phyloP scores from a whole-genome alignment of 2,329 filamentous ascomycete genomes.

The Cladosporium sp. region DNA sequence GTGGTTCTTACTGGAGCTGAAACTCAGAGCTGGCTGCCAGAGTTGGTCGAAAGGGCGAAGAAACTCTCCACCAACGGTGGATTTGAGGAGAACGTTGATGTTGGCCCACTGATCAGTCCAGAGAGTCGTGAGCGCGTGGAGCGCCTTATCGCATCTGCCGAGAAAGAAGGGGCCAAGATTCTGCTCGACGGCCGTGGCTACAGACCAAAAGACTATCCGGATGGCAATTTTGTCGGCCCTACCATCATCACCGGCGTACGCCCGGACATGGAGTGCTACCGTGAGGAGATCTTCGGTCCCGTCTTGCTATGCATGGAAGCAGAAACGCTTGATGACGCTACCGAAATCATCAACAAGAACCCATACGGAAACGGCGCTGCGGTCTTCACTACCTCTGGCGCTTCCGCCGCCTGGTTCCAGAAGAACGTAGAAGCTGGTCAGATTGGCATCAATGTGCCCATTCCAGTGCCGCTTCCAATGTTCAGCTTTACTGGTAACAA shows the following conservation, averaged over 20 bases:
- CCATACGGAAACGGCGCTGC: slow-evolving; percentile 84
- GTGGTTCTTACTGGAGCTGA: slow-evolving; percentile 75
- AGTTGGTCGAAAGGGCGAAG: slow-evolving; percentile 73
- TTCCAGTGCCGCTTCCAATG: slow-evolving; percentile 53
- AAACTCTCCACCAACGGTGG: slow-evolving; percentile 70
- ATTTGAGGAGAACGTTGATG: slow-evolving; percentile 73
- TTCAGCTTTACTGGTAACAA: slow-evolving; percentile 58
- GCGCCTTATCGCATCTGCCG: slow-evolving; percentile 67
- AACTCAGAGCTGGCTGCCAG: slow-evolving; percentile 75
- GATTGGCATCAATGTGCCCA: slow-evolving; percentile 80
- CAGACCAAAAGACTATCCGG: slow-evolving; percentile 72
- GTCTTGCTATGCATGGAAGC: slow-evolving; percentile 79
- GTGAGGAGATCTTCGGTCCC: slow-evolving; percentile 80
- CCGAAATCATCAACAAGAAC: slow-evolving; percentile 78
- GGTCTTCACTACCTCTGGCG: slow-evolving; percentile 77
- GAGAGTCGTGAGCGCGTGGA: slow-evolving; percentile 77
- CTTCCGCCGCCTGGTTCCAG: slow-evolving; percentile 74
- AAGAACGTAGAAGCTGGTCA: slow-evolving; percentile 79
- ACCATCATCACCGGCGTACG: slow-evolving; percentile 81
- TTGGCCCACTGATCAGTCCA: slow-evolving; percentile 77
- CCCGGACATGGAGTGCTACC: slow-evolving; percentile 77
- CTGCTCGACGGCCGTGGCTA: slow-evolving; percentile 73
- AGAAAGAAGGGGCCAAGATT: slow-evolving; percentile 76
- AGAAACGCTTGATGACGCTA: slow-evolving; percentile 72
- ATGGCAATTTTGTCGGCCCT: slow-evolving; percentile 76